Evolutionary conservation across 352 stramenopile species (phyloP).

Genomic region (Globisporangium orthogonon): DNA sequence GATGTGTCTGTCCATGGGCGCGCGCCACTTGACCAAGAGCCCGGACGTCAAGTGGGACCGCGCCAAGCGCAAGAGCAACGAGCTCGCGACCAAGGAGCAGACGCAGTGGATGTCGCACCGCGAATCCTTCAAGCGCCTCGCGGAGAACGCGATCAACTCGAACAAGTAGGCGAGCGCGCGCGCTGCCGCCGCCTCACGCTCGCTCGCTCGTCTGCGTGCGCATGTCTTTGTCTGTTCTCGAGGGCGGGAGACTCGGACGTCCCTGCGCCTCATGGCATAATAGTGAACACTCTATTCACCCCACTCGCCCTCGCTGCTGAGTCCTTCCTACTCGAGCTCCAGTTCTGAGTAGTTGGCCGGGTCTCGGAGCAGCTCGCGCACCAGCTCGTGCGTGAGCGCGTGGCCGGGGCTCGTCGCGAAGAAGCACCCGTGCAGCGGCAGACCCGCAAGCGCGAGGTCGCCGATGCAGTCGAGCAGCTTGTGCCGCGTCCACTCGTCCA

Average conservation of each 20-base stretch:
- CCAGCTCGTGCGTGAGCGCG: constrained; percentile 48
- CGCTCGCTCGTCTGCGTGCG: constrained; percentile 37
- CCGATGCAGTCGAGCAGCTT: constrained; percentile 73
- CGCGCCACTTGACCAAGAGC: constrained; percentile 43
- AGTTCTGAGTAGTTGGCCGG: constrained; percentile 32
- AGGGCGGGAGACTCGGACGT: too few species aligned
- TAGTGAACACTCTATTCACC: neutral
- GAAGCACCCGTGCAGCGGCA: constrained; percentile 61
- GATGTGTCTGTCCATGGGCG: constrained; percentile 31
- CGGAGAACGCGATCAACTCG: neutral
- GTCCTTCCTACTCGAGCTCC: neutral
- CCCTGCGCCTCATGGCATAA: neutral
- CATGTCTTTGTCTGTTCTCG: neutral
- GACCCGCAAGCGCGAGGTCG: constrained; percentile 45
- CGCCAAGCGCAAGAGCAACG: constrained; percentile 46
- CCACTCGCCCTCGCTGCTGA: constrained; percentile 1
- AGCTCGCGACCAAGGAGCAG: constrained; percentile 16
- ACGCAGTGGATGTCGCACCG: constrained; percentile 1
- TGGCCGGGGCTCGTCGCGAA: constrained; percentile 62
- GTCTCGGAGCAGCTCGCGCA: constrained; percentile 43
- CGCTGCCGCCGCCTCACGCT: neutral
- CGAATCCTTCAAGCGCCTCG: neutral
- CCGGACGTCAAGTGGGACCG: constrained; percentile 63
- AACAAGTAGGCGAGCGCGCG: constrained; percentile 20
- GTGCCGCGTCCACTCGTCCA: constrained; percentile 60